phyloP scores from a whole-genome alignment of 2,329 filamentous ascomycete genomes.

The Sphaerulina musiva region DNA sequence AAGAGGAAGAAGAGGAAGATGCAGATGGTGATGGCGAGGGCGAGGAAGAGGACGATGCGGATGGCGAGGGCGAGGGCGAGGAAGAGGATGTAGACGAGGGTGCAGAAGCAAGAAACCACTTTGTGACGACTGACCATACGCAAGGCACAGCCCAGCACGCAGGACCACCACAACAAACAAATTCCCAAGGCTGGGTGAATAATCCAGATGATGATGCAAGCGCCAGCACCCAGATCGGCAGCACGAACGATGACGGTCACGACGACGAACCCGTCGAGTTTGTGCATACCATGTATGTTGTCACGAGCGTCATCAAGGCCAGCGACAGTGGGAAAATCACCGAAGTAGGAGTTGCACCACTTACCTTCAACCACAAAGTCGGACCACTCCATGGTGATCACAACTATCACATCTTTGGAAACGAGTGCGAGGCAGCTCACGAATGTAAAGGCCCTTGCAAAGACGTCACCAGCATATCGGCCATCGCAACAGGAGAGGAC shows the following conservation, averaged over 20 bases:
- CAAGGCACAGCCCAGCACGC: not conserved
- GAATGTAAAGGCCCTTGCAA: conserved; percentile 3
- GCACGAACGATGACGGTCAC: conserved; percentile 1
- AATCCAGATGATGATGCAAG: not conserved
- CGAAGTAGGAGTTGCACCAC: conserved; percentile 12
- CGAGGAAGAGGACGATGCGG: not conserved
- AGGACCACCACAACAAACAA: too few relatives aligned
- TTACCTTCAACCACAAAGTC: conserved; percentile 13
- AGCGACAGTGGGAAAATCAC: conserved; percentile 9
- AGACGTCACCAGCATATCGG: conserved; percentile 8
- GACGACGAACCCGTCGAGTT: not conserved
- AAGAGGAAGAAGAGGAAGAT: conserved; percentile 6
- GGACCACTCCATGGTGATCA: conserved; percentile 5
- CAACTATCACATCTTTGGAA: conserved; percentile 24
- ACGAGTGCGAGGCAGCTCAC: conserved; percentile 10
- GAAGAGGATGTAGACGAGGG: conserved; percentile 7
- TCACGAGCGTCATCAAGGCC: conserved; percentile 14
- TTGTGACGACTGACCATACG: not conserved
- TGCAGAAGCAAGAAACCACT: not conserved
- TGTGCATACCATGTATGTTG: conserved; percentile 12
- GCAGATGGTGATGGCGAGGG: not conserved
- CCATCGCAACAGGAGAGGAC: conserved; percentile 10
- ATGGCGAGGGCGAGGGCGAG: not conserved
- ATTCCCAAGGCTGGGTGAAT: too few relatives aligned
- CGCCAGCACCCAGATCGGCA: conserved; percentile 7